Evolutionary conservation across 805 yeast genomes (phyloP).

Genomic region (Cyberlindnera galapagoensis): DNA sequence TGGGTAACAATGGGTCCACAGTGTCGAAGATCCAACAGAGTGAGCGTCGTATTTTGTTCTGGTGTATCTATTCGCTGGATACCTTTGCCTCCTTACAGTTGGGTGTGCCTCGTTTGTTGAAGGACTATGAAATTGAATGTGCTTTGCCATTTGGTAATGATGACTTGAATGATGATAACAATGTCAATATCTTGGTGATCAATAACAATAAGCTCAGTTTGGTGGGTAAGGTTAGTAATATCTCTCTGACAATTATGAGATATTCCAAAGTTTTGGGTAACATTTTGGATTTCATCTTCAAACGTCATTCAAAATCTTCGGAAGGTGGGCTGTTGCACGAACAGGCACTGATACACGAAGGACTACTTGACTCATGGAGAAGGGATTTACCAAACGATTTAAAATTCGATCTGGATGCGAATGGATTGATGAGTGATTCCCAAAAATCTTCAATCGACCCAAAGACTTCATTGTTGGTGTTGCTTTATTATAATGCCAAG

Average conservation of each 20-base stretch:
- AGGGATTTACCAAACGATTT: conserved; percentile 56
- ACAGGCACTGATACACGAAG: conserved; percentile 44
- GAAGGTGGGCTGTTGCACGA: conserved; percentile 21
- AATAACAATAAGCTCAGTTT: conserved; percentile 53
- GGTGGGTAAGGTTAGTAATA: conserved; percentile 63
- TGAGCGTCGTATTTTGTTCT: conserved; percentile 73
- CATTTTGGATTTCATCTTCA: conserved; percentile 64
- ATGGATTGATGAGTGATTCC: conserved; percentile 38
- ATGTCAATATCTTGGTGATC: conserved; percentile 51
- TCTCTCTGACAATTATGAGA: conserved; percentile 59
- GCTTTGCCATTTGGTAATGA: conserved; percentile 64
- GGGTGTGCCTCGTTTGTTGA: conserved; percentile 77
- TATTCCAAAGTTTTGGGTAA: conserved; percentile 68
- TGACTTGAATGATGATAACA: conserved; percentile 33
- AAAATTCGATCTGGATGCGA: conserved; percentile 57
- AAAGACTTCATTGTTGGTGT: conserved; percentile 46
- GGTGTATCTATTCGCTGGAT: conserved; percentile 79
- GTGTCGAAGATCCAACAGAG: conserved; percentile 70
- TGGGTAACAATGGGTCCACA: conserved; percentile 57
- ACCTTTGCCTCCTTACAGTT: conserved; percentile 65
- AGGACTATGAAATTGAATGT: conserved; percentile 81
- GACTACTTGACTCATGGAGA: conserved; percentile 74
- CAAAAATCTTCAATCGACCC: conserved; percentile 22
- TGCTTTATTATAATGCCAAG: conserved; percentile 55
- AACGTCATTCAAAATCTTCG: conserved; percentile 33